These are phyloP conservation scores for Dalbergia oliveri DNA, from an alignment of 306 rosid genomes.

Conservation along the genomic window DNA sequence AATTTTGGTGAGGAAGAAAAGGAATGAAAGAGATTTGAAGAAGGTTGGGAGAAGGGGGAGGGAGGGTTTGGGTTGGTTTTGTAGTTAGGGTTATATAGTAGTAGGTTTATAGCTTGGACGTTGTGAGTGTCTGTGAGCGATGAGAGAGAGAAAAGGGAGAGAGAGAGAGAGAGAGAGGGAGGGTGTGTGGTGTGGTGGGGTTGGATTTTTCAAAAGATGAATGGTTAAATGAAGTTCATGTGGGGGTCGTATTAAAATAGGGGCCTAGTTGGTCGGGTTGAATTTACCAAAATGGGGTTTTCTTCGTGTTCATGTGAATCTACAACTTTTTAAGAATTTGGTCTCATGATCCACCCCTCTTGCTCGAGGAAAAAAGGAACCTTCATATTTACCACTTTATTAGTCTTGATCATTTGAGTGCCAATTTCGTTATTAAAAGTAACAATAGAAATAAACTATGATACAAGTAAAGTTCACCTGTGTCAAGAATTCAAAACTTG, in stretches of 20 bases:
- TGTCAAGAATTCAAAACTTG: too few relatives aligned
- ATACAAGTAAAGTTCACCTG: too few relatives aligned
- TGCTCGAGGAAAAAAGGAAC: constrained; percentile 35
- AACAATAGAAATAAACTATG: too few relatives aligned
- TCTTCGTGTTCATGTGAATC: not conserved
- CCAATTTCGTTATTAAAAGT: not conserved
- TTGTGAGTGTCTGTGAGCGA: constrained; percentile 6
- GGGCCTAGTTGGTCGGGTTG: constrained; percentile 45
- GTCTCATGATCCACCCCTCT: not conserved
- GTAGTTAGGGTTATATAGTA: constrained; percentile 40
- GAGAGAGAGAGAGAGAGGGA: constrained; percentile 4
- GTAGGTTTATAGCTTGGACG: constrained; percentile 20
- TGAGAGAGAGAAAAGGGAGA: not conserved
- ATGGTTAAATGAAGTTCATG: constrained; percentile 45
- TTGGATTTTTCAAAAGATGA: constrained; percentile 42
- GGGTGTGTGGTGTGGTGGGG: constrained; percentile 27
- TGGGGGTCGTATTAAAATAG: constrained; percentile 53
- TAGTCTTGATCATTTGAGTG: not conserved
- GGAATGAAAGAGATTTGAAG: not conserved
- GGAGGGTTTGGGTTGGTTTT: constrained; percentile 31
- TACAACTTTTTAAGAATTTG: not conserved
- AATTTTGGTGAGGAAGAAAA: not conserved
- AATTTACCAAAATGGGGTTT: constrained; percentile 41
- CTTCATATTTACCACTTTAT: not conserved
- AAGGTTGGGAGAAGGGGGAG: not conserved